A percentile compares a stretch with the other conserved stretches of the same genome.
Evolutionary conservation across 2,329 filamentous ascomycete genomes (phyloP).

Genomic region (Colletotrichum liaoningense): DNA sequence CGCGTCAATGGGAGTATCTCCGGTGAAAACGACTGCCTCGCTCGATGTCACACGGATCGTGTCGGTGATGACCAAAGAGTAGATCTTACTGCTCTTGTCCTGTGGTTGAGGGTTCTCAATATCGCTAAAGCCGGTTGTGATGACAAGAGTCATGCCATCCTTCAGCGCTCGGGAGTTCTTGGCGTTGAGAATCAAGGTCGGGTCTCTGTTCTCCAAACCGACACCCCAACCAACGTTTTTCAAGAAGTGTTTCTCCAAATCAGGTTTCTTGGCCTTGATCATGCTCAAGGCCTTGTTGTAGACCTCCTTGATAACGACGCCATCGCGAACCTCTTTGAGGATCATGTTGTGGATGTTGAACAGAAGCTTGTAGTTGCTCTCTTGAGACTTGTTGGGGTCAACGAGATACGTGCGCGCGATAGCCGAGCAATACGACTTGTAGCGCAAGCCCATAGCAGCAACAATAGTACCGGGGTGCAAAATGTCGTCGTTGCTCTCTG

Average conservation of each 20-base stretch:
- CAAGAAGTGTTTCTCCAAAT: conserved; percentile 93
- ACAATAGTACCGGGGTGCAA: conserved; percentile 95
- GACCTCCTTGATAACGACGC: conserved; percentile 86
- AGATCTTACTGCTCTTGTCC: conserved; percentile 89
- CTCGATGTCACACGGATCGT: conserved; percentile 86
- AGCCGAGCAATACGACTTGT: conserved; percentile 94
- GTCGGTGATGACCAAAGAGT: conserved; percentile 91
- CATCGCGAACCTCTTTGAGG: conserved; percentile 90
- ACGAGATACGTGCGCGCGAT: conserved; percentile 96
- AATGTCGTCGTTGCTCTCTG: conserved; percentile 82
- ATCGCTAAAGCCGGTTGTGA: conserved; percentile 91
- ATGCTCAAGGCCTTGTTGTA: conserved; percentile 87
- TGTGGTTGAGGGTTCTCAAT: conserved; percentile 88
- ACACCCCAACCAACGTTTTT: conserved; percentile 94
- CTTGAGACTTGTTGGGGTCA: conserved; percentile 95
- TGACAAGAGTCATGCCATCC: conserved; percentile 95
- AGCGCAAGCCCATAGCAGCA: conserved; percentile 89
- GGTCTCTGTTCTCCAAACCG: conserved; percentile 90
- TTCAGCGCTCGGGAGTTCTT: conserved; percentile 88
- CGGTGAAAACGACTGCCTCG: conserved; percentile 92
- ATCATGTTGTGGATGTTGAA: conserved; percentile 87
- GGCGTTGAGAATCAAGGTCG: conserved; percentile 83
- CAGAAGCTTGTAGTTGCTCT: conserved; percentile 92
- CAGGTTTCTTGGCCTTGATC: conserved; percentile 91
- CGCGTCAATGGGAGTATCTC: conserved; percentile 89